phyloP scores from a whole-genome alignment of 306 rosid species.

The Lathyrus oleraceus region DNA sequence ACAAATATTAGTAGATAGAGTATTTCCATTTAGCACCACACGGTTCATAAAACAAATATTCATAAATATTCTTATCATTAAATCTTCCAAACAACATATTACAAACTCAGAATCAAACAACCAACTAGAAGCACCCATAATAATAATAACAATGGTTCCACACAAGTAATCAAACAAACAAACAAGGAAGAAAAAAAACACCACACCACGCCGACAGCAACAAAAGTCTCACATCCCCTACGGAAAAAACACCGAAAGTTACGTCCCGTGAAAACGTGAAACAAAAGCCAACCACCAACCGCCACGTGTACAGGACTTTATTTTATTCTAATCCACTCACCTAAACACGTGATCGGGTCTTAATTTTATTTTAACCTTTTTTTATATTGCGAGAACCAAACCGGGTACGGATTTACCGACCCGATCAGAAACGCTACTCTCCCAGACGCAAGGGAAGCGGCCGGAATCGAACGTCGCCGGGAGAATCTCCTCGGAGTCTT shows the following conservation, averaged over 20 bases:
- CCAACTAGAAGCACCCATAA: constrained; percentile 37
- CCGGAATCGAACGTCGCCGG: constrained; percentile 27
- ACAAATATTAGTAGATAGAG: not conserved
- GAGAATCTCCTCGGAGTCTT: constrained; percentile 46
- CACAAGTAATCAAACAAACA: constrained; percentile 19
- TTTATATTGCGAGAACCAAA: constrained; percentile 76
- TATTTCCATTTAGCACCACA: not conserved
- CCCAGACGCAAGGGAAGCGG: constrained; percentile 80
- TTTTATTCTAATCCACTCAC: not conserved
- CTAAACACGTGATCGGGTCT: no score
- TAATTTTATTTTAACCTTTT: not conserved
- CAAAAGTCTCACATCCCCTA: constrained; percentile 38
- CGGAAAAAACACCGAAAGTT: not conserved
- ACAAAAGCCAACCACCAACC: not conserved
- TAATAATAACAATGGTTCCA: constrained; percentile 7
- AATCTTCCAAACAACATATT: constrained; percentile 25
- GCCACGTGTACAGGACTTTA: constrained; percentile 42
- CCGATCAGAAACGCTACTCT: constrained; percentile 69
- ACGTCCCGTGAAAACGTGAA: not conserved
- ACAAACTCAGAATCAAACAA: constrained; percentile 38
- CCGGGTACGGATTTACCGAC: constrained; percentile 94
- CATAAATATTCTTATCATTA: constrained; percentile 48
- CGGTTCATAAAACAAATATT: not conserved
- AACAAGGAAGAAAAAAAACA: not conserved
- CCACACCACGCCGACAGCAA: not conserved